Conservation (phyloP, 129 eudicot genomes). For the Sambucus nigra region DNA sequence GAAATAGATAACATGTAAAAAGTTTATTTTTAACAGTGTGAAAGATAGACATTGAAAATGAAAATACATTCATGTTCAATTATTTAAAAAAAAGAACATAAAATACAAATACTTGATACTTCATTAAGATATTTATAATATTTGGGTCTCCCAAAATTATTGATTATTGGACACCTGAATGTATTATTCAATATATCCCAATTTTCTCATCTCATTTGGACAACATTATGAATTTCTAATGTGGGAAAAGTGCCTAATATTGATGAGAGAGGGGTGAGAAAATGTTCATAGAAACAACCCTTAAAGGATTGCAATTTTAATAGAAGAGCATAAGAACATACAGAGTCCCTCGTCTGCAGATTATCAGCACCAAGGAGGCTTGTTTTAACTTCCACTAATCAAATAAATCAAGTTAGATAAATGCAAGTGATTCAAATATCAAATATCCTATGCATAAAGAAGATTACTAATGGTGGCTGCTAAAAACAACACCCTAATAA, state of each 20-base stretch:
- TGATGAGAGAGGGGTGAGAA: neutral
- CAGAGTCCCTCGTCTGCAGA: conserved; percentile 58
- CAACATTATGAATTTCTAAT: neutral
- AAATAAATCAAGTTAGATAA: conserved; percentile 8
- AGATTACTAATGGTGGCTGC: neutral
- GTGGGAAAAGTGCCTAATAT: neutral
- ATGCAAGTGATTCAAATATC: neutral
- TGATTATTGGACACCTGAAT: too few species aligned
- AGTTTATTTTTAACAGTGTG: too few species aligned
- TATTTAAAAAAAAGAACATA: too few species aligned
- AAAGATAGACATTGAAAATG: neutral
- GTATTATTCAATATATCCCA: neutral
- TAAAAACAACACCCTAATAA: neutral
- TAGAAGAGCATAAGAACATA: too few species aligned
- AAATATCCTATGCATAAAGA: neutral
- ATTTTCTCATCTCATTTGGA: neutral
- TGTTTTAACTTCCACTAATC: conserved; percentile 42
- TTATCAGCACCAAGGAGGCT: conserved; percentile 49
- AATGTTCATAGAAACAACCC: neutral
- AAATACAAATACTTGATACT: too few species aligned
- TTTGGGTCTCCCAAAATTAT: too few species aligned
- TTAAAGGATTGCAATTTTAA: too few species aligned
- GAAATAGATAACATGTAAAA: too few species aligned
- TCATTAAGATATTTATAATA: too few species aligned
- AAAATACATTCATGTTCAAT: neutral